Conservation (phyloP, 371 early-diverging fungal genomes). For the Syncephalastrum contaminatum region DNA sequence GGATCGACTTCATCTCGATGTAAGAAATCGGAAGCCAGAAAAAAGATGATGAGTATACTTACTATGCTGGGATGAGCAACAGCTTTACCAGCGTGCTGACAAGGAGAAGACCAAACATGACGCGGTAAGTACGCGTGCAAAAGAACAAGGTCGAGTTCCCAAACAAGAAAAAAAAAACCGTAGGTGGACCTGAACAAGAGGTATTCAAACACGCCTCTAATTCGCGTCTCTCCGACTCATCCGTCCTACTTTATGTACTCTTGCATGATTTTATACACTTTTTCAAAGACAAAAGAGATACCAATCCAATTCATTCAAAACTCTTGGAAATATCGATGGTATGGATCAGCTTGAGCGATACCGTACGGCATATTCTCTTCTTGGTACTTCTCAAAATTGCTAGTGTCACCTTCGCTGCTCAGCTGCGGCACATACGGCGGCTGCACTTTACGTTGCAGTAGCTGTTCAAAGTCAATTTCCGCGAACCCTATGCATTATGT, state of each 20-base stretch:
- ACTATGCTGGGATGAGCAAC: constrained; percentile 76
- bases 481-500: constrained; percentile 65
- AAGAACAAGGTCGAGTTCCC: no score
- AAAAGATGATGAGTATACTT: constrained; percentile 23
- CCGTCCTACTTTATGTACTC: no score
- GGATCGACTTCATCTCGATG: constrained; percentile 72
- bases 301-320: constrained; percentile 13
- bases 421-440: constrained; percentile 88
- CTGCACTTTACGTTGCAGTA: constrained; percentile 66
- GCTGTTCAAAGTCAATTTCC: constrained; percentile 85
- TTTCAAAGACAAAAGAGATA: no score
- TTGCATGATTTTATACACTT: no score
- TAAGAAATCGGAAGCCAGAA: neutral
- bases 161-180: no score
- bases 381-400: constrained; percentile 91
- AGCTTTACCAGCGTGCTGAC: constrained; percentile 65
- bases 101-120: constrained; percentile 39
- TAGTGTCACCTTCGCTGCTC: constrained; percentile 82
- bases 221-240: no score
- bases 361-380: constrained; percentile 70
- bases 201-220: no score
- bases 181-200: no score
- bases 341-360: constrained; percentile 22
- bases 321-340: constrained; percentile 27
- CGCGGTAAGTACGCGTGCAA: no score